Base-by-base conservation (phyloP, 192 early-diverging fungal species). In the Spizellomyces punctatus region DNA sequence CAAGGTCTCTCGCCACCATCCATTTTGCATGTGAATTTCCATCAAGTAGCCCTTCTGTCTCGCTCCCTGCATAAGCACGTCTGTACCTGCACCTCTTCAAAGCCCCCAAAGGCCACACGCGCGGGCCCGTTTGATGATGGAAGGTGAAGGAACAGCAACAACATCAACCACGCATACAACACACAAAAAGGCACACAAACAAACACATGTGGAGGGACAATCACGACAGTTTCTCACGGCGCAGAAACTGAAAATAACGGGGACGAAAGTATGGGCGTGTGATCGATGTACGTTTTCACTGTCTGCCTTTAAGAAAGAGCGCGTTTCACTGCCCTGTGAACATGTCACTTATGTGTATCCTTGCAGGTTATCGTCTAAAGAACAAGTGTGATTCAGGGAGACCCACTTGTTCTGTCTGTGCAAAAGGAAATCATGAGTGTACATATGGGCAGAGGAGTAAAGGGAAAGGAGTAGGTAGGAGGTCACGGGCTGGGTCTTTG, bases 201-300 rank as follows among this genome's bases (percentile, higher is more conserved):
- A 36, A 36, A 36, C 27, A 36, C 27, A 36, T 36, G 27, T 36
- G 27, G 27, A 36, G 27, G 27, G 27, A 36, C 67, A 46, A 21
- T 69, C 67, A 17, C 67, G 69, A 2, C 69, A 71, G 69, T 71
- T 62, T 63, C 10, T 71, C 8, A 71, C 69, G 6, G 69, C 69
- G 7, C 69, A 71, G 44, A 71, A 71, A 47, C 47, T 71, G 21
- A 71, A 71, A 46, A 56, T 22, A 22, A 71, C 43, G 27, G 69
- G 69, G n/a, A 43, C 69, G 27, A 71, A 71, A 47, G 22, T 71
- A 14, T 71, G 69, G 69, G 69, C 69, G 8, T 71, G 69, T 27
- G 58, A 71, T 71, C 36, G 69, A 49, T 71, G 69, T 71, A 63
- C 5, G 58, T 61, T n/a, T 6, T 21, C 5, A 16, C 60, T 16